Conservation (phyloP, 2,329 filamentous ascomycete genomes). For the Rhynchosporium secalis region DNA sequence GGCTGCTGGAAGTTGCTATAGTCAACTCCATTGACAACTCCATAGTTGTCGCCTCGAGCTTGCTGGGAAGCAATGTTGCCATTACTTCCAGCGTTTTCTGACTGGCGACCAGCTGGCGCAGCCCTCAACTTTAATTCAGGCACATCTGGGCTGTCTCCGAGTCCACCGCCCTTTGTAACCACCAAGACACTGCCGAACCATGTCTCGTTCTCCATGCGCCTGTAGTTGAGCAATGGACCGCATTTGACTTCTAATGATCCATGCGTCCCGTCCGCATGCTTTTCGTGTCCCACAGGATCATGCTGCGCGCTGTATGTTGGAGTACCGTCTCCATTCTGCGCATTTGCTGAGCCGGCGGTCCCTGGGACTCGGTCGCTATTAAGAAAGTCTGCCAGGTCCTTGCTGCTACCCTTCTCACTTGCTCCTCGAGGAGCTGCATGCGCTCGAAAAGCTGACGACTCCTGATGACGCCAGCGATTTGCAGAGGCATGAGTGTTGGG, state of each 20-base stretch:
- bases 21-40: constrained; percentile 37
- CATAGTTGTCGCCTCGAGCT: constrained; percentile 28
- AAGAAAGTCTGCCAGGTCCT: constrained; percentile 56
- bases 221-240: constrained; percentile 77
- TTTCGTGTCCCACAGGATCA: constrained; percentile 13
- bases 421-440: constrained; percentile 44
- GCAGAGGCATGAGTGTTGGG: constrained; percentile 56
- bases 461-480: constrained; percentile 63
- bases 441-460: constrained; percentile 55
- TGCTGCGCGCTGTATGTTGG: constrained; percentile 15
- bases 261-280: constrained; percentile 16
- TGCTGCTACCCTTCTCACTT: constrained; percentile 46
- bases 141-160: constrained; percentile 52
- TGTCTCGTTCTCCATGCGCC: constrained; percentile 63
- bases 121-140: constrained; percentile 59
- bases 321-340: constrained; percentile 17
- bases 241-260: constrained; percentile 60
- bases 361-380: constrained; percentile 51
- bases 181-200: constrained; percentile 89
- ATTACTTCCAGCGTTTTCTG: constrained; percentile 24
- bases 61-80: constrained; percentile 14
- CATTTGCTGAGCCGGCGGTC: constrained; percentile 31
- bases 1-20: constrained; percentile 36
- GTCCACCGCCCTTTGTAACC: constrained; percentile 71
- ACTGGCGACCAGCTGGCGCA: constrained; percentile 16